Evolutionary conservation across 495 filamentous ascomycete species (phyloP).

Genomic region (Penicillium odoratum): DNA sequence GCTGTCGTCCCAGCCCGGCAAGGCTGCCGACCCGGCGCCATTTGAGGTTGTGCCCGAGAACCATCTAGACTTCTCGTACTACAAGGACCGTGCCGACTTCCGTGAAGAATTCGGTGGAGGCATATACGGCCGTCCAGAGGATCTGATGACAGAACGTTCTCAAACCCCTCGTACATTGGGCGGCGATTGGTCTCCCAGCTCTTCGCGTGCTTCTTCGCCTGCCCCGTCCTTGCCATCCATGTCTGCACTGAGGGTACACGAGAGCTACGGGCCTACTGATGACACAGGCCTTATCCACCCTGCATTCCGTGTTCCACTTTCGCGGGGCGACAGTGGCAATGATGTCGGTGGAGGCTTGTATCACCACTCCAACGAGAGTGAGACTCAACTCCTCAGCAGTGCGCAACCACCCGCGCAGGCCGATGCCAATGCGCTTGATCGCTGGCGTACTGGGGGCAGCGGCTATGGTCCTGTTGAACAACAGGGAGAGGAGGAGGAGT

Average conservation of each 20-base stretch:
- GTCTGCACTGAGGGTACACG: slow-evolving; percentile 27
- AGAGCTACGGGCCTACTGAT: slow-evolving; percentile 29
- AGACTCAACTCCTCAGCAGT: slow-evolving; percentile 42
- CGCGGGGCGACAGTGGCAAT: slow-evolving; percentile 28
- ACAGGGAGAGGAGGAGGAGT: slow-evolving; percentile 48
- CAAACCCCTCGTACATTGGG: slow-evolving; percentile 60
- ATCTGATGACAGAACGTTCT: slow-evolving; percentile 62
- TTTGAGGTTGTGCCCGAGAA: slow-evolving; percentile 91
- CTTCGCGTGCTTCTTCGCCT: slow-evolving; percentile 50
- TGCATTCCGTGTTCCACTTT: slow-evolving; percentile 37
- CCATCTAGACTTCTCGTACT: slow-evolving; percentile 91
- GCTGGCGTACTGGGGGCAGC: slow-evolving; percentile 43
- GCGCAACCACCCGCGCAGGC: slow-evolving; percentile 39
- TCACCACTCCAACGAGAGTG: slow-evolving; percentile 45
- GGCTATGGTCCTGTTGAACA: slow-evolving; percentile 49
- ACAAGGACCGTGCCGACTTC: slow-evolving; percentile 87
- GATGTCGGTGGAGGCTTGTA: slow-evolving; percentile 29
- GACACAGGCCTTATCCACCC: slow-evolving; percentile 33
- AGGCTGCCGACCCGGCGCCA: slow-evolving; percentile 46
- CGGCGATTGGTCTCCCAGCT: slow-evolving; percentile 41
- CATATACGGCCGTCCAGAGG: slow-evolving; percentile 67
- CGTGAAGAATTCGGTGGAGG: slow-evolving; percentile 81
- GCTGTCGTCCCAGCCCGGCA: slow-evolving; percentile 73
- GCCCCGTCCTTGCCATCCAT: slow-evolving; percentile 37
- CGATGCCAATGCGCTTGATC: slow-evolving; percentile 35